A percentile compares a stretch with the other conserved stretches of the same genome.
Evolutionary conservation across 805 yeast species (phyloP).

Genomic region (Yamadazyma philogaea): DNA sequence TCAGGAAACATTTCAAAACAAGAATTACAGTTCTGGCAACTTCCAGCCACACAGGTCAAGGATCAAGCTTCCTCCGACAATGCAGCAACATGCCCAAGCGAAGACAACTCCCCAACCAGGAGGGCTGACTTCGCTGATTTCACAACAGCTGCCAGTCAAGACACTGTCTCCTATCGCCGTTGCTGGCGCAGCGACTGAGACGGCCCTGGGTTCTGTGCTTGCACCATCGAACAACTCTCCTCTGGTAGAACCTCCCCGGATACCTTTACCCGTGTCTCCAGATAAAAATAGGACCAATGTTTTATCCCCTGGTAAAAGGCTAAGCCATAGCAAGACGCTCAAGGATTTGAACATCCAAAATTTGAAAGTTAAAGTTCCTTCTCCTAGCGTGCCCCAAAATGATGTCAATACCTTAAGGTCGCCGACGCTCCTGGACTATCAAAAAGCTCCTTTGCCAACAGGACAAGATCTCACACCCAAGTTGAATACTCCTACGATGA

Average conservation of each 20-base stretch:
- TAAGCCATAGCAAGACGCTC: constrained; percentile 13
- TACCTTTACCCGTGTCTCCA: constrained; percentile 14
- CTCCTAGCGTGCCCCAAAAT: neutral
- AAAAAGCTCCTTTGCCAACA: neutral
- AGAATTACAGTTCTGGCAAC: constrained; percentile 22
- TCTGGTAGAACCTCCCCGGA: constrained; percentile 12
- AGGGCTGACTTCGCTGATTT: neutral
- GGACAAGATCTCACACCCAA: neutral
- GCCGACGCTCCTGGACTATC: constrained; percentile 9
- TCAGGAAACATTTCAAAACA: constrained; percentile 12
- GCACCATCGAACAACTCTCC: neutral
- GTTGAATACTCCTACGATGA: constrained; percentile 5
- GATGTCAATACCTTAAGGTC: constrained; percentile 8
- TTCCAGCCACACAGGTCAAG: constrained; percentile 29
- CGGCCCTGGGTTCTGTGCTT: neutral
- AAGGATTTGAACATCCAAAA: constrained; percentile 13
- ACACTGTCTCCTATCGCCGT: constrained; percentile 2
- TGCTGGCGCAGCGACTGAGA: neutral
- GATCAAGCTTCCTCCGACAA: constrained; percentile 30
- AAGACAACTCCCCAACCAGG: constrained; percentile 3
- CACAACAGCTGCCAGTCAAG: neutral
- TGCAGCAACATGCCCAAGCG: constrained; percentile 18
- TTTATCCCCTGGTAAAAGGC: constrained; percentile 6
- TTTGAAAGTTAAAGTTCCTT: constrained; percentile 7
- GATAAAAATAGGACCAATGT: constrained; percentile 10